Percentiles rank a stretch among this genome's conserved stretches.
Conservation (phyloP, 768 basidiomycete genomes). For the Russula vinacea region DNA sequence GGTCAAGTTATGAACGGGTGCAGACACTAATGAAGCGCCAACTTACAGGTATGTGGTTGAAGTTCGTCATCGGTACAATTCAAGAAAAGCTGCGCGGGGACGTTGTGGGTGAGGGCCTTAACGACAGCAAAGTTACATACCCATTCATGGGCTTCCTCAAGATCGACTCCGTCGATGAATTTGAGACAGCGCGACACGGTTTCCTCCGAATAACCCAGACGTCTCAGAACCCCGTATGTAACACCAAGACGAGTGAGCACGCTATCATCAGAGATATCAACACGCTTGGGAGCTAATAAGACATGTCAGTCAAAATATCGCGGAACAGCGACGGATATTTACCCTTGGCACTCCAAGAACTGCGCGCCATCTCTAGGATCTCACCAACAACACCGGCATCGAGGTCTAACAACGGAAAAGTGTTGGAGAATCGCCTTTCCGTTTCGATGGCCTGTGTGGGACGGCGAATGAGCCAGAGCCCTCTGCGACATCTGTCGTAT, state of each 20-base stretch:
- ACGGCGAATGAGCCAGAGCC: not conserved
- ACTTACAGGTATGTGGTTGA: conserved; percentile 40
- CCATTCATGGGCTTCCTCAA: conserved; percentile 94
- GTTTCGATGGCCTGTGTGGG: conserved; percentile 67
- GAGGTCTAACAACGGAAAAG: conserved; percentile 59
- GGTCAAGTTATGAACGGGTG: not conserved
- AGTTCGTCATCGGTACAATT: conserved; percentile 64
- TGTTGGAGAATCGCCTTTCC: conserved; percentile 70
- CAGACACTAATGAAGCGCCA: not conserved
- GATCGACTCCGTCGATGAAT: conserved; percentile 58
- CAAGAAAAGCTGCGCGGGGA: conserved; percentile 53
- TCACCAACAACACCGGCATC: conserved; percentile 56
- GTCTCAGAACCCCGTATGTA: conserved; percentile 75
- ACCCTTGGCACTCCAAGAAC: conserved; percentile 41
- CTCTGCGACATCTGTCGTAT: not conserved
- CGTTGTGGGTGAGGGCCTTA: not conserved
- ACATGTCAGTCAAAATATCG: not conserved
- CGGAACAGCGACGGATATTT: not conserved
- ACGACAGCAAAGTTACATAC: conserved; percentile 43
- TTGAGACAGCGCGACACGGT: conserved; percentile 70
- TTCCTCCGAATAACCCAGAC: conserved; percentile 70
- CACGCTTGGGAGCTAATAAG: conserved; percentile 37
- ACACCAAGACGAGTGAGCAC: conserved; percentile 64
- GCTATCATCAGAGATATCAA: conserved; percentile 70
- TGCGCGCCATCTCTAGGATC: conserved; percentile 44